Percentiles rank a stretch among this genome's conserved stretches.
Conservation (phyloP, 257 asterid species). For the Primulina tabacum region DNA sequence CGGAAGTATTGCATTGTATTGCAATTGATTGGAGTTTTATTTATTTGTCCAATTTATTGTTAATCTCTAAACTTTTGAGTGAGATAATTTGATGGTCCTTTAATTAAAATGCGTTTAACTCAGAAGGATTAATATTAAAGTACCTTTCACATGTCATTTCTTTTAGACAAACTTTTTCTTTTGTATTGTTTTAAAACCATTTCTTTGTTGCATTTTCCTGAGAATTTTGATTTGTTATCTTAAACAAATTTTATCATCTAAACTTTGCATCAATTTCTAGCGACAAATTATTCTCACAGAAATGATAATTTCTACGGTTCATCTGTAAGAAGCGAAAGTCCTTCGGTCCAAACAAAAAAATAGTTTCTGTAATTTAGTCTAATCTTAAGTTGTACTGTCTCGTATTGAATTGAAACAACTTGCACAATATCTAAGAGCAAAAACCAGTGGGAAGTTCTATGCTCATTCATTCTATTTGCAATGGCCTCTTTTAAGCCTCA, state of each 20-base stretch:
- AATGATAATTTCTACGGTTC: neutral
- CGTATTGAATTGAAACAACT: neutral
- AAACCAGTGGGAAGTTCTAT: neutral
- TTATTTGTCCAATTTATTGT: neutral
- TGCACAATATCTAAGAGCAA: no score
- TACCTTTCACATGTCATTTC: neutral
- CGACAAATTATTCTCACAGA: neutral
- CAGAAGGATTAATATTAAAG: neutral
- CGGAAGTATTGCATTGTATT: neutral
- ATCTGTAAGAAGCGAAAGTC: no score
- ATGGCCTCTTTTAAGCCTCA: neutral
- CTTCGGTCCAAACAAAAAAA: neutral
- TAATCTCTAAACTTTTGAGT: neutral
- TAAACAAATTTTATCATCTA: neutral
- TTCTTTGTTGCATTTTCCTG: conserved; percentile 11
- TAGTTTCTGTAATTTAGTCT: neutral
- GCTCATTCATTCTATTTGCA: neutral
- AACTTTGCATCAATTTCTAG: neutral
- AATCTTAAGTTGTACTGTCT: neutral
- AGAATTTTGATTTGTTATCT: neutral
- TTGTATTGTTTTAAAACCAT: conserved; percentile 6
- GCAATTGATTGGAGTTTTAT: neutral
- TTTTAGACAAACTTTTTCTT: neutral
- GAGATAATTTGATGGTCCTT: neutral
- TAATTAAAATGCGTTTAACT: neutral